Percentiles rank a stretch among this genome's conserved stretches.
Evolutionary conservation across 192 early-diverging fungal species (phyloP).

Genomic region (Rhizoclosmatium globosum): DNA sequence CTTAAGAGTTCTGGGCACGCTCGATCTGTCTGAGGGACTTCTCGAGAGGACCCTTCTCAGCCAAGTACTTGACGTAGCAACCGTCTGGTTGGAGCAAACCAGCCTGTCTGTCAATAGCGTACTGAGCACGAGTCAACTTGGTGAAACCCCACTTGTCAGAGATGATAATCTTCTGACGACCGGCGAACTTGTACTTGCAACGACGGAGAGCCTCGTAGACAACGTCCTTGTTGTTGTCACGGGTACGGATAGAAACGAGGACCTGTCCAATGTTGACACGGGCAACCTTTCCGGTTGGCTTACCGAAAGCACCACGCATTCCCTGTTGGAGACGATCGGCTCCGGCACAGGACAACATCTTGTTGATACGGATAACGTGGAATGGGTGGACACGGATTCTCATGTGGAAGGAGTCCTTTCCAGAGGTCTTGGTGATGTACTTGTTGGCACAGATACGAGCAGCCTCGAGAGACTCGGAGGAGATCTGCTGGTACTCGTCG

Average conservation of each 20-base stretch:
- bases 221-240: conserved; percentile 91
- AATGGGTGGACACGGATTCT: conserved; percentile 98
- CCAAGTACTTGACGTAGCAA: conserved; percentile 94
- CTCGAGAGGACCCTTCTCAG: conserved; percentile 80
- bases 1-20: conserved; percentile 20
- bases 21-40: conserved; percentile 46
- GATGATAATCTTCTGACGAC: conserved; percentile 97
- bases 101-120: conserved; percentile 75
- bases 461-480: conserved; percentile 98
- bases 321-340: conserved; percentile 97
- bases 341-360: conserved; percentile 99
- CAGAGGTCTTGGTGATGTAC: conserved; percentile 96
- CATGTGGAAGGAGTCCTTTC: conserved; percentile 99
- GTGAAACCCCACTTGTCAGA: conserved; percentile 99
- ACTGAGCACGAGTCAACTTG: conserved; percentile 93
- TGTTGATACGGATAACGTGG: conserved; percentile 99
- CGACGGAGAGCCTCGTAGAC: conserved; percentile 94
- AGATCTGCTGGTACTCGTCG: conserved; percentile 97
- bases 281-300: conserved; percentile 93
- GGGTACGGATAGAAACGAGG: conserved; percentile 94
- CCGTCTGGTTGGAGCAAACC: conserved; percentile 91
- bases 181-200: conserved; percentile 99
- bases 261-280: conserved; percentile 99
- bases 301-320: conserved; percentile 99
- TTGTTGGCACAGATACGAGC: conserved; percentile 98